Evolutionary conservation across 2,329 filamentous ascomycete species (phyloP), one percentile per base, ranked within the genome.

Genomic region (Penicillium sp.): DNA sequence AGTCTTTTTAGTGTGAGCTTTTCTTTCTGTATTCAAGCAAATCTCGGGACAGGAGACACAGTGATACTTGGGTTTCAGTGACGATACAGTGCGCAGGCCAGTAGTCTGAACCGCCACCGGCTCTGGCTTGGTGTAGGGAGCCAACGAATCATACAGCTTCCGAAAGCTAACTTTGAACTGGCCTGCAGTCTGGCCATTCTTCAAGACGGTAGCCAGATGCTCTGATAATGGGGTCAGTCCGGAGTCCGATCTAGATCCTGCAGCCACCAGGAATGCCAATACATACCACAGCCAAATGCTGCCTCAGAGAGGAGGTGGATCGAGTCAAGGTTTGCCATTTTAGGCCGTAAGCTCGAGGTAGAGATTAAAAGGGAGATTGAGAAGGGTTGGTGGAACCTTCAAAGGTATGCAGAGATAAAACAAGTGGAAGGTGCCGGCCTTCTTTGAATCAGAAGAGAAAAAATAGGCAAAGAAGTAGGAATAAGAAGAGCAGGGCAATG

Each of bases 241-340:
- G 16, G 26, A 71, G 68, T 47, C 29, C 22, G 31, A 37, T 26
- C 53, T 41, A 22, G 19, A 22, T 41, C 19, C 10, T 11, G 39
- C 19, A 22, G 19, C 39, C 39, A 21, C 19, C 11, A 10, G 19
- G 26, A 56, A 50, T 33, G 24, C 41, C 26, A 48, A 45, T 52
- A 56, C 74, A 62, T 74, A 77, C 75, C 75, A 57, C 75, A 77
- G 53, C 75, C 75, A 59, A 68, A 77, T 52, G 73, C 74, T 8
- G 75, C 73, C 58, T 75, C 73, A 2, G 72, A 73, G 14, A 74
- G 64, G 29, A 71, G 60, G 29, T 67, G 65, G 29, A 69, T 63
- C 2, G 70, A 73, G 53, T 68, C 66, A n/a, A 73, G 67, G 33
- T 63, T 74, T 21, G 73, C 72, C 70, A 74, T 73, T 50, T 62